phyloP scores from a whole-genome alignment of 345 rosid genomes.

The Pelargonium nanum region DNA sequence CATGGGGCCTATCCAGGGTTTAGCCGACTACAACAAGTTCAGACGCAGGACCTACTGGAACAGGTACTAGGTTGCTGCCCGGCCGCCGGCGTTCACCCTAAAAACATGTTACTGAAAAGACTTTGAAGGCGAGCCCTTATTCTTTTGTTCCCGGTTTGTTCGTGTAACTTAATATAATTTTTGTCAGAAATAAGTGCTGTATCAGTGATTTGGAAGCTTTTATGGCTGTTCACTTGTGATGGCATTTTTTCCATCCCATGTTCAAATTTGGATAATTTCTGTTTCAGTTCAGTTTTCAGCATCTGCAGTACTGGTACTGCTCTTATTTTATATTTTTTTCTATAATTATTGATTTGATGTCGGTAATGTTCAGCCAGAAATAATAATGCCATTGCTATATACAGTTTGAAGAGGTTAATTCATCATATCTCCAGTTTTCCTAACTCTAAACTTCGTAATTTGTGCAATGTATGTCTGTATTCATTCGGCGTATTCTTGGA shows the following conservation, averaged over 20 bases:
- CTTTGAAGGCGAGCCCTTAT: background rate
- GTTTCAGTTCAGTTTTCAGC: background rate
- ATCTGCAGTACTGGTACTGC: background rate
- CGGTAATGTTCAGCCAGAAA: no score
- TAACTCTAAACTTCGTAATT: no score
- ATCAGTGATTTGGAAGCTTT: background rate
- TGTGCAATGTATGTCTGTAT: no score
- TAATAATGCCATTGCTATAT: no score
- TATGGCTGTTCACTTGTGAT: background rate
- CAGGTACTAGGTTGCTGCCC: conserved; percentile 84
- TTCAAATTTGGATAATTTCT: background rate
- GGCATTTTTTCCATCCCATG: no score
- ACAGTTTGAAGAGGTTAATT: no score
- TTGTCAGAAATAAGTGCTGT: background rate
- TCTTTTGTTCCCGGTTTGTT: background rate
- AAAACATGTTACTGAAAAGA: background rate
- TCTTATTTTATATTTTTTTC: no score
- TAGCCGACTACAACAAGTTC: conserved; percentile 97
- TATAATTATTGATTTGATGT: no score
- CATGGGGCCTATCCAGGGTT: conserved; percentile 81
- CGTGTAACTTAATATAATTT: background rate
- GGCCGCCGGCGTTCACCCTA: no score
- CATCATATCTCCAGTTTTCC: no score
- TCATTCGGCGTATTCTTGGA: no score
- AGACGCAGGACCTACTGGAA: conserved; percentile 97